Conservation (phyloP, 139 green algal genomes). For the Pseudopediastrum boryanum region DNA sequence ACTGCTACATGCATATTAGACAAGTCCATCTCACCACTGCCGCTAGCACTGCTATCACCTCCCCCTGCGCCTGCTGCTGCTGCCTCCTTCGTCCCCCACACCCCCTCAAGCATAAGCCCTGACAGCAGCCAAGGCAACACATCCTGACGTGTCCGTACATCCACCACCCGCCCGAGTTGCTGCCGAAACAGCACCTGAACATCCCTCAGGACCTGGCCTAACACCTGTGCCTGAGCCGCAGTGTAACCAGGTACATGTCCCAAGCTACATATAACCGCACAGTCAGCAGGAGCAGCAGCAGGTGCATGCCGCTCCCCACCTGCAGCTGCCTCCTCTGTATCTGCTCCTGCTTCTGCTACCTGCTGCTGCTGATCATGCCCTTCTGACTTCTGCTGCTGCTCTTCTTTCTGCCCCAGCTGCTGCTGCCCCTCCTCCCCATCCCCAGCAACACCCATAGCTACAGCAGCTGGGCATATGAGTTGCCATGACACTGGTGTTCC, state of each 20-base stretch:
- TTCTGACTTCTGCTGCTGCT: constrained; percentile 8
- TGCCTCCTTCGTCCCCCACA: too few relatives aligned
- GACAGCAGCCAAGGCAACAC: constrained; percentile 1
- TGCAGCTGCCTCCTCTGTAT: too few relatives aligned
- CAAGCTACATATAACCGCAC: too few relatives aligned
- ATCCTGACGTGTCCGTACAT: constrained; percentile 13
- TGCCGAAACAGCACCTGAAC: neutral
- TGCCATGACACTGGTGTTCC: constrained; percentile 30
- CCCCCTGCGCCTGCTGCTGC: neutral
- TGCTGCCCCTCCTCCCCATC: too few relatives aligned
- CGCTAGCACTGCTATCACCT: too few relatives aligned
- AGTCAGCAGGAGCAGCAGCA: too few relatives aligned
- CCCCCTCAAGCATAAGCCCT: too few relatives aligned
- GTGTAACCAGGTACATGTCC: too few relatives aligned
- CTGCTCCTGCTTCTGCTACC: neutral
- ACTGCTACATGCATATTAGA: constrained; percentile 20
- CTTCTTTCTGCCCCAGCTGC: constrained; percentile 10
- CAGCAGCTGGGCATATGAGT: constrained; percentile 27
- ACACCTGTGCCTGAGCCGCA: constrained; percentile 11
- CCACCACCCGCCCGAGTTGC: constrained; percentile 20
- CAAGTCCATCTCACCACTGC: too few relatives aligned
- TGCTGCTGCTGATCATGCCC: neutral
- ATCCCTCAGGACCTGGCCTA: constrained; percentile 22
- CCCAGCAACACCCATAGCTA: too few relatives aligned
- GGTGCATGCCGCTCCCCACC: constrained; percentile 23